These are phyloP conservation scores for Bondarzewia mesenterica DNA, from an alignment of 1,284 basidiomycete genomes.

Conservation along the genomic window DNA sequence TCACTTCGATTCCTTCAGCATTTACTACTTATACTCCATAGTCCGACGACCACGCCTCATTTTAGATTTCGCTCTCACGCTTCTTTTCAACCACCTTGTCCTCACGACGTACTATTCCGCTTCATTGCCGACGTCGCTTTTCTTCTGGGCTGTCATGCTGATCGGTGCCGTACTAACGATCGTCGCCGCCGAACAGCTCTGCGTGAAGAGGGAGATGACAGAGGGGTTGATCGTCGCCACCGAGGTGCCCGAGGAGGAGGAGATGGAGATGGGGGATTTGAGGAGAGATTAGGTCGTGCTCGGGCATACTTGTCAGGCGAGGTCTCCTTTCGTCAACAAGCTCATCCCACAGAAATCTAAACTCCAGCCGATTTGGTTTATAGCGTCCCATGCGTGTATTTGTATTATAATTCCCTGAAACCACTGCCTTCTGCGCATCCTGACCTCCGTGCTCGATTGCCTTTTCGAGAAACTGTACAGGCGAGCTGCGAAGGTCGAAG, in stretches of 20 bases:
- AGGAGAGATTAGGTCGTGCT: conserved; percentile 18
- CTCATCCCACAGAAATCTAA: not conserved
- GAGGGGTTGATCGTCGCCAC: conserved; percentile 67
- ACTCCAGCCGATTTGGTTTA: not conserved
- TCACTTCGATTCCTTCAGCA: conserved; percentile 38
- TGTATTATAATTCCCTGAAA: not conserved
- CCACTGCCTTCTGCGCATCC: not conserved
- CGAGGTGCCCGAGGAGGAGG: conserved; percentile 24
- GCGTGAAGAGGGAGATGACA: conserved; percentile 88
- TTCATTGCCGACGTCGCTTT: conserved; percentile 80
- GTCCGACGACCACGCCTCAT: conserved; percentile 89
- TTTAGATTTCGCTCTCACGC: conserved; percentile 89
- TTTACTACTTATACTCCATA: conserved; percentile 81
- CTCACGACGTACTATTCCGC: conserved; percentile 89
- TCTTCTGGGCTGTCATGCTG: conserved; percentile 80
- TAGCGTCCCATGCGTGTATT: not conserved
- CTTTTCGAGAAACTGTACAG: not conserved
- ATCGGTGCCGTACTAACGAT: conserved; percentile 71
- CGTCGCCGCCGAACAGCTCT: conserved; percentile 83
- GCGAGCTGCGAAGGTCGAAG: not conserved
- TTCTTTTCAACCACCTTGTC: conserved; percentile 85
- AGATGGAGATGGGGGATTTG: conserved; percentile 56
- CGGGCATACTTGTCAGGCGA: not conserved
- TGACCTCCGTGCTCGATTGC: not conserved
- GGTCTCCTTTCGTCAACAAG: not conserved